These are phyloP conservation scores for Neurospora intermedia DNA, from an alignment of 495 filamentous ascomycete species.

Conservation along the genomic window DNA sequence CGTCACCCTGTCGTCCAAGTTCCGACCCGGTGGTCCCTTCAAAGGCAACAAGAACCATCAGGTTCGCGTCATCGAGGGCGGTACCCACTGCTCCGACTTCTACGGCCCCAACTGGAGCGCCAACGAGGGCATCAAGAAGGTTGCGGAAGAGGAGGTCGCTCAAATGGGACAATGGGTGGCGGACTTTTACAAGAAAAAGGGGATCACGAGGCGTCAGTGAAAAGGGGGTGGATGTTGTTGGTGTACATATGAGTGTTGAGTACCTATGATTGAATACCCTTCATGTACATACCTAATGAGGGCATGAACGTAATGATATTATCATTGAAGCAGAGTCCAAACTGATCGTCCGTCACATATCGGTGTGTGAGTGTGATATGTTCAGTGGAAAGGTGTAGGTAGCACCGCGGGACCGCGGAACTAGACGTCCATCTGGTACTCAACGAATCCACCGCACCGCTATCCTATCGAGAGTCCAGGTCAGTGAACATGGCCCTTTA, in stretches of 20 bases:
- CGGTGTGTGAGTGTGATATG: too few species aligned
- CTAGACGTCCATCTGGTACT: too few species aligned
- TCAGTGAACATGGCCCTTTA: too few species aligned
- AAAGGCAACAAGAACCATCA: constrained; percentile 23
- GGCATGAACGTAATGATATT: neutral
- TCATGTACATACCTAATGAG: neutral
- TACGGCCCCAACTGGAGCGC: constrained; percentile 38
- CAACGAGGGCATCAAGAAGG: constrained; percentile 24
- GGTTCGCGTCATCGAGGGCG: constrained; percentile 23
- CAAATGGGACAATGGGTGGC: constrained; percentile 31
- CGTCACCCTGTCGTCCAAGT: constrained; percentile 25
- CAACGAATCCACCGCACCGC: too few species aligned
- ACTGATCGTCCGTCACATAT: too few species aligned
- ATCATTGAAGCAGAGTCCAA: too few species aligned
- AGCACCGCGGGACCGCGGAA: too few species aligned
- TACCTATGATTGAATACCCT: neutral
- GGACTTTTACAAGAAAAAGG: constrained; percentile 29
- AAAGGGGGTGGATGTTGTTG: neutral
- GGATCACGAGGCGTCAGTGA: neutral
- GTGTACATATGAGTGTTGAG: neutral
- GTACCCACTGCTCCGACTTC: constrained; percentile 34
- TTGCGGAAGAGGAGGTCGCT: constrained; percentile 22
- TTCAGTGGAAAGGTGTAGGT: too few species aligned
- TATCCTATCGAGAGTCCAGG: too few species aligned
- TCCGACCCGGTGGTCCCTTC: constrained; percentile 32